Percentiles rank a stretch among this genome's conserved stretches.
Evolutionary conservation across 169 alveolate genomes (phyloP).

Genomic region (Eimeria necatrix): DNA sequence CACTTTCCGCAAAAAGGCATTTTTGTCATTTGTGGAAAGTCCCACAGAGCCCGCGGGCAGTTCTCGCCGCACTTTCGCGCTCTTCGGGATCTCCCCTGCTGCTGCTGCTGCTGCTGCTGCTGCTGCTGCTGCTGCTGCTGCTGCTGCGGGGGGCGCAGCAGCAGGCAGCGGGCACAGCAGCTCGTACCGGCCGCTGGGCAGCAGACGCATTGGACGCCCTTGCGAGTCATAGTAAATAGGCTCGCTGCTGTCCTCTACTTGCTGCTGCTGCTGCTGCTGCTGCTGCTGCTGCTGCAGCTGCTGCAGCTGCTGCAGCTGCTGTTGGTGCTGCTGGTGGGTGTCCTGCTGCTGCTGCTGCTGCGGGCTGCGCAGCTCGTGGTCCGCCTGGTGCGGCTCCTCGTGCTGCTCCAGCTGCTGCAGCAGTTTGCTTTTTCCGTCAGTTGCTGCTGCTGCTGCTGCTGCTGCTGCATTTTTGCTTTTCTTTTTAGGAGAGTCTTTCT

Average conservation of each 20-base stretch:
- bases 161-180: neutral
- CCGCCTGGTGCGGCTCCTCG: conserved; percentile 1
- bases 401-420: conserved; percentile 18
- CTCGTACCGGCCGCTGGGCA: conserved; percentile 37
- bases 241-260: neutral
- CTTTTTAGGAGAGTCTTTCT: neutral
- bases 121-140: conserved; percentile 60
- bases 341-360: conserved; percentile 39
- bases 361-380: conserved; percentile 26
- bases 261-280: conserved; percentile 58
- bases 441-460: conserved; percentile 32
- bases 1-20: neutral
- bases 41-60: neutral
- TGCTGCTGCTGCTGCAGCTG: conserved; percentile 1
- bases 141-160: neutral
- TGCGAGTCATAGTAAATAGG: neutral
- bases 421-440: neutral
- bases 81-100: neutral
- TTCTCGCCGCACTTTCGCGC: neutral
- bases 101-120: conserved; percentile 63
- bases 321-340: neutral
- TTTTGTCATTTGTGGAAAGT: neutral
- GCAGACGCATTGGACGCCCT: conserved; percentile 40
- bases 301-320: conserved; percentile 1
- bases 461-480: neutral